Evolutionary conservation across 2,329 filamentous ascomycete genomes (phyloP).

Genomic region (Hymenoscyphus albidus): DNA sequence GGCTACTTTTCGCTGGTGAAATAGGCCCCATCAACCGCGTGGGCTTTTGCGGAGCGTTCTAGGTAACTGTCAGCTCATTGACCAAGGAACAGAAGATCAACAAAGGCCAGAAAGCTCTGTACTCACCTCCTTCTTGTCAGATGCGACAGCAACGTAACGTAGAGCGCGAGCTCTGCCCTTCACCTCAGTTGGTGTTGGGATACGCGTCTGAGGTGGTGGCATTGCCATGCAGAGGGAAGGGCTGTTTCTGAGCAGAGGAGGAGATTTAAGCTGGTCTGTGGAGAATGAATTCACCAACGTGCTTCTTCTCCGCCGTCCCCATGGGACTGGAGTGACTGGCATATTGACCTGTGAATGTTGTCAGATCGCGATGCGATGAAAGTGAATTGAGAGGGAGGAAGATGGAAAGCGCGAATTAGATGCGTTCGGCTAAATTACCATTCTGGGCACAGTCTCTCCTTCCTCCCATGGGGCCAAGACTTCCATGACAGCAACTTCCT

Average conservation of each 20-base stretch:
- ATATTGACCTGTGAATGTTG: background rate
- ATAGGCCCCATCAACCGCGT: conserved; percentile 18
- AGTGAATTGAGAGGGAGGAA: too few relatives aligned
- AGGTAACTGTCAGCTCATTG: conserved; percentile 7
- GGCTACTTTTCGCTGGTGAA: conserved; percentile 15
- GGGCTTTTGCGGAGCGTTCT: conserved; percentile 15
- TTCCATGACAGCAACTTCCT: too few relatives aligned
- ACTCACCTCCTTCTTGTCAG: conserved; percentile 22
- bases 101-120: background rate
- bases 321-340: background rate
- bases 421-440: background rate
- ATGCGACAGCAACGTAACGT: conserved; percentile 18
- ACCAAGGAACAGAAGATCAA: background rate
- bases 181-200: conserved; percentile 13
- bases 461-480: background rate
- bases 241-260: conserved; percentile 5
- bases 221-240: background rate
- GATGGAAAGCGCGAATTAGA: background rate
- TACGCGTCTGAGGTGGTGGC: background rate
- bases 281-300: conserved; percentile 7
- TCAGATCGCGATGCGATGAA: background rate
- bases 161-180: conserved; percentile 11
- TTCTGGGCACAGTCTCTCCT: background rate
- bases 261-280: conserved; percentile 5
- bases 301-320: background rate